A percentile compares a stretch with the other conserved stretches of the same genome.
phyloP scores from a whole-genome alignment of 2,329 filamentous ascomycete species.

The Pseudopyrenochaeta lycopersici region DNA sequence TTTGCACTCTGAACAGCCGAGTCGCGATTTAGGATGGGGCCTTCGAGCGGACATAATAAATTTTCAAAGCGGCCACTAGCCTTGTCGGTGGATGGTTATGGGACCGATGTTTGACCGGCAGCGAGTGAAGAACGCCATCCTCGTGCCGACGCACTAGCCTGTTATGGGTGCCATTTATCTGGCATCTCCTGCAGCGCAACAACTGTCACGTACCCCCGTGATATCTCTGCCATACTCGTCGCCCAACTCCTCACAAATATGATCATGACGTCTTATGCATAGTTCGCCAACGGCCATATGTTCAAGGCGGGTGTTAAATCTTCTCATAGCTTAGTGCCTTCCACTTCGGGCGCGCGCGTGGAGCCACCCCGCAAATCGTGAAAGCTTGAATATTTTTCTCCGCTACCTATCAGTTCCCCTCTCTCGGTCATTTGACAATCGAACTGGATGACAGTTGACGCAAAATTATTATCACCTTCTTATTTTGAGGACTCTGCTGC shows the following conservation, averaged over 20 bases:
- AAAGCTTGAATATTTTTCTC: slow-evolving; percentile 7
- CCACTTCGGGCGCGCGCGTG: neutral
- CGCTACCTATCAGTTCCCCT: neutral
- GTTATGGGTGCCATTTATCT: neutral
- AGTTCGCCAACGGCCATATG: too few species aligned
- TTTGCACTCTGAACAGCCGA: slow-evolving; percentile 26
- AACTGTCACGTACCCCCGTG: too few species aligned
- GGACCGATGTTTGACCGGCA: neutral
- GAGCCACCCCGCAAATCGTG: slow-evolving; percentile 15
- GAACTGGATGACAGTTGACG: neutral
- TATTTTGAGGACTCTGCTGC: slow-evolving; percentile 9
- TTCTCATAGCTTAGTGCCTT: neutral
- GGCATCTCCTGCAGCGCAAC: too few species aligned
- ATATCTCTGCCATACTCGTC: too few species aligned
- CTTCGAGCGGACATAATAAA: slow-evolving; percentile 13
- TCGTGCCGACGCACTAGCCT: neutral
- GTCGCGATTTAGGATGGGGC: slow-evolving; percentile 20
- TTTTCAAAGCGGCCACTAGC: neutral
- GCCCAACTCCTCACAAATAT: neutral
- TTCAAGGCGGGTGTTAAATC: too few species aligned
- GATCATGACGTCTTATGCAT: too few species aligned
- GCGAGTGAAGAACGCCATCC: neutral
- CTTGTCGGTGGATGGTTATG: neutral
- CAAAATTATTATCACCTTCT: slow-evolving; percentile 10
- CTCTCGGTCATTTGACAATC: slow-evolving; percentile 12